phyloP scores from a whole-genome alignment of 2,329 filamentous ascomycete species.

The Colletotrichum abscissum region DNA sequence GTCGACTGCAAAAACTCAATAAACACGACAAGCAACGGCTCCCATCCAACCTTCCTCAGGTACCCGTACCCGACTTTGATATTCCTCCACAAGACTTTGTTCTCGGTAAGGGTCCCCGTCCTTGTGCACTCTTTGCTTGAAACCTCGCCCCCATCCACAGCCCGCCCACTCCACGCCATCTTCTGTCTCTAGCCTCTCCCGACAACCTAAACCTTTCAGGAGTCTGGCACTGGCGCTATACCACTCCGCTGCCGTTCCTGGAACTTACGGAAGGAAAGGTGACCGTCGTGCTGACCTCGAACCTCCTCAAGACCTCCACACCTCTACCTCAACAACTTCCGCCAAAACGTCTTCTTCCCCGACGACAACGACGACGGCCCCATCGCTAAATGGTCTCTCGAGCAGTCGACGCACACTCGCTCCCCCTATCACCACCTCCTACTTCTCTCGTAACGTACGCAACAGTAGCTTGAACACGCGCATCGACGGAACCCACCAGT shows the following conservation, averaged over 20 bases:
- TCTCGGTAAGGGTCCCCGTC: slow-evolving; percentile 35
- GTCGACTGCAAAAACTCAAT: slow-evolving; percentile 40
- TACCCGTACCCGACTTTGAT: slow-evolving; percentile 43
- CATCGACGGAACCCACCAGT: slow-evolving; percentile 41
- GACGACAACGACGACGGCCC: slow-evolving; percentile 6
- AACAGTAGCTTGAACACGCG: slow-evolving; percentile 48
- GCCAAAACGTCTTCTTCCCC: neutral
- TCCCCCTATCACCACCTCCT: slow-evolving; percentile 44
- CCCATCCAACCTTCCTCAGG: slow-evolving; percentile 16
- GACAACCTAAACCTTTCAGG: neutral
- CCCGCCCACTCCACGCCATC: neutral
- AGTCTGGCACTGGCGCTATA: neutral
- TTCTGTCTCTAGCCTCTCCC: slow-evolving; percentile 1
- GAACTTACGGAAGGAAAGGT: neutral
- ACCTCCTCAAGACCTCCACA: slow-evolving; percentile 11
- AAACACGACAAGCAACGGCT: slow-evolving; percentile 44
- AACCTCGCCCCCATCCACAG: slow-evolving; percentile 15
- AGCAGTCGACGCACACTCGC: slow-evolving; percentile 44
- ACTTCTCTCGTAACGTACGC: slow-evolving; percentile 47
- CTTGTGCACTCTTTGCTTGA: slow-evolving; percentile 18
- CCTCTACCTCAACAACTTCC: slow-evolving; percentile 3
- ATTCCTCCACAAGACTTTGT: slow-evolving; percentile 46
- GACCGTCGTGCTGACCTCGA: slow-evolving; percentile 11
- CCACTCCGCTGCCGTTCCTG: neutral
- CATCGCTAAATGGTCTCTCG: slow-evolving; percentile 40